Conservation (phyloP, 495 filamentous ascomycete species). For the Oleoguttula mirabilis region DNA sequence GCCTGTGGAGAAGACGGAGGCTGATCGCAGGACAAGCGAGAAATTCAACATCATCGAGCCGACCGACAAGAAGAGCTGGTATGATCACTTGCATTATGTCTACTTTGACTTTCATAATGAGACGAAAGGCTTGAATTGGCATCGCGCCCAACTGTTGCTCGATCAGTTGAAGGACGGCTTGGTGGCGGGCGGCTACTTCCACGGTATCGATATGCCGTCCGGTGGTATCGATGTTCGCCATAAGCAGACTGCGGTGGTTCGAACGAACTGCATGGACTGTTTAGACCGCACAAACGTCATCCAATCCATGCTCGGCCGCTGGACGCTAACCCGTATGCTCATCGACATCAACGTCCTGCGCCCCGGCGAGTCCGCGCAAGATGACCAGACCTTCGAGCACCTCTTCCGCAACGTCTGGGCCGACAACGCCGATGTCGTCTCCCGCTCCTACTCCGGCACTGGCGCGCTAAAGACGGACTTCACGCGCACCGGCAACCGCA, state of each 20-base stretch:
- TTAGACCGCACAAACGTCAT: constrained; percentile 96
- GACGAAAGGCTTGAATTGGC: constrained; percentile 86
- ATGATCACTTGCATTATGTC: constrained; percentile 80
- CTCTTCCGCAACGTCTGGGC: constrained; percentile 95
- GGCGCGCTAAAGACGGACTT: constrained; percentile 95
- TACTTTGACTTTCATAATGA: constrained; percentile 99
- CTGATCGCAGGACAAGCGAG: constrained; percentile 50
- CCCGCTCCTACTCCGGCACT: constrained; percentile 82
- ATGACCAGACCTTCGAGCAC: constrained; percentile 66
- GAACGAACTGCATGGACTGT: constrained; percentile 99
- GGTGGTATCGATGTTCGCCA: constrained; percentile 66
- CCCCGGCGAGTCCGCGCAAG: constrained; percentile 53
- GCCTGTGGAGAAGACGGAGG: constrained; percentile 49
- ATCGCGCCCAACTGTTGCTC: constrained; percentile 76
- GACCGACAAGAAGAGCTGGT: constrained; percentile 42
- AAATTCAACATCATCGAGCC: constrained; percentile 71
- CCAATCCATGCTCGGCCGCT: constrained; percentile 86
- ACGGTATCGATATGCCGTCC: constrained; percentile 73
- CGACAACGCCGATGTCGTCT: constrained; percentile 93
- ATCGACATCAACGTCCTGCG: constrained; percentile 65
- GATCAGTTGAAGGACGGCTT: constrained; percentile 65
- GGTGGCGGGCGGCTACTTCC: constrained; percentile 74
- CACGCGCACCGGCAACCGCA: constrained; percentile 78
- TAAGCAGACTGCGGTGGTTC: constrained; percentile 72
- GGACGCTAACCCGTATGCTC: constrained; percentile 75